Conservation (phyloP, 2,329 filamentous ascomycete species). For the Mycocentrospora acerina region DNA sequence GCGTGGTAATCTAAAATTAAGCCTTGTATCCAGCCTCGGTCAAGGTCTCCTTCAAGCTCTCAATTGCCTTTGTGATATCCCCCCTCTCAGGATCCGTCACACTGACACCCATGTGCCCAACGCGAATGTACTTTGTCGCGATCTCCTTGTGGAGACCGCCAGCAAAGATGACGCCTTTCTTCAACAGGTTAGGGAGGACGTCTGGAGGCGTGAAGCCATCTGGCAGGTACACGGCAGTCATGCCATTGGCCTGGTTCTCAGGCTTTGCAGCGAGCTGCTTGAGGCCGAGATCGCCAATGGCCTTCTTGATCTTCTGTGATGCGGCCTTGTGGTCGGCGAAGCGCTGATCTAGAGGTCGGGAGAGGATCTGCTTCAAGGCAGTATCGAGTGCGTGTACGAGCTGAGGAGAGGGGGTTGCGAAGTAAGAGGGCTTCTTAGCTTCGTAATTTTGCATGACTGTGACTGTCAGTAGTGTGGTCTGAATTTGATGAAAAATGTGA, state of each 20-base stretch:
- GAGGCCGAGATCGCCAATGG: conserved; percentile 76
- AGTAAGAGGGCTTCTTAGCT: conserved; percentile 95
- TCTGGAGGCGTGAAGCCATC: conserved; percentile 79
- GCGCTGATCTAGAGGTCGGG: conserved; percentile 75
- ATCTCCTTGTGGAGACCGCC: conserved; percentile 96
- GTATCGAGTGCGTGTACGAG: conserved; percentile 92
- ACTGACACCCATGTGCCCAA: conserved; percentile 97
- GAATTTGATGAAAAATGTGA: neutral
- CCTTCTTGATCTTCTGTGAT: conserved; percentile 84
- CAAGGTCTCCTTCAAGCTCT: conserved; percentile 73
- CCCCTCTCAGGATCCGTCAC: conserved; percentile 76
- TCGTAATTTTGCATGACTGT: conserved; percentile 98
- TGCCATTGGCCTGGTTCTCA: conserved; percentile 91
- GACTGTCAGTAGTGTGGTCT: conserved; percentile 16
- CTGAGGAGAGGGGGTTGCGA: conserved; percentile 93
- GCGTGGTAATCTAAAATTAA: no score
- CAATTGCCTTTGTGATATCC: conserved; percentile 82
- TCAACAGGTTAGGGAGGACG: conserved; percentile 78
- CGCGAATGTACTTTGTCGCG: conserved; percentile 87
- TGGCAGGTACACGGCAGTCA: conserved; percentile 96
- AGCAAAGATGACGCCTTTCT: conserved; percentile 90
- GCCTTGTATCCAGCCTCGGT: conserved; percentile 68
- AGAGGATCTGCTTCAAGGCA: conserved; percentile 79
- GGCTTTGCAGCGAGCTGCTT: conserved; percentile 83
- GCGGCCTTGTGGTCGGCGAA: conserved; percentile 79